A percentile compares a stretch with the other conserved stretches of the same genome.
phyloP scores from a whole-genome alignment of 2,329 filamentous ascomycete species.

The Botrytis paeoniae region DNA sequence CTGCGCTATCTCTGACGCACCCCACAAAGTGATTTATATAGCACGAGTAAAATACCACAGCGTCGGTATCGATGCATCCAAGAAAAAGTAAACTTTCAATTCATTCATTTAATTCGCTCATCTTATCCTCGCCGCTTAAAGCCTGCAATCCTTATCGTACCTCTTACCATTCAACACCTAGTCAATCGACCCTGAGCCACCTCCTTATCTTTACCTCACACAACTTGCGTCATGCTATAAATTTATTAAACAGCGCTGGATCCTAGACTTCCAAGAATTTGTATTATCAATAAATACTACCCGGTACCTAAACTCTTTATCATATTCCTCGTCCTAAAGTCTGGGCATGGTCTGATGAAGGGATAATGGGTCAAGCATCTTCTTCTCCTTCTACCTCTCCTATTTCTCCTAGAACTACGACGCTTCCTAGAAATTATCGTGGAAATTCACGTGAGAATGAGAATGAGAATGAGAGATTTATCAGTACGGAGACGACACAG shows the following conservation, averaged over 20 bases:
- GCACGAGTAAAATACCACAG: not conserved
- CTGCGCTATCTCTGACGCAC: not conserved
- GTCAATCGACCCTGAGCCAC: not conserved
- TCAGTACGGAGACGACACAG: constrained; percentile 18
- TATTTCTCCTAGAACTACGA: not conserved
- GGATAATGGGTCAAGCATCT: constrained; percentile 15
- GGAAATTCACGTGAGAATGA: not conserved
- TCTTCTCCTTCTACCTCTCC: constrained; percentile 1
- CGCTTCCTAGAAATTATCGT: not conserved
- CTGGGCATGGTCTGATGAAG: not conserved
- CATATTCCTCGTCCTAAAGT: not conserved
- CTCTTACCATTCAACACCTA: not conserved
- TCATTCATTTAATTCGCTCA: not conserved
- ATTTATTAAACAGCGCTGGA: constrained; percentile 16
- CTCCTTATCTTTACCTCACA: not conserved
- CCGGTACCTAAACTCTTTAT: not conserved
- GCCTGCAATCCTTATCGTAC: not conserved
- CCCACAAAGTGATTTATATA: not conserved
- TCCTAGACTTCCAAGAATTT: constrained; percentile 4
- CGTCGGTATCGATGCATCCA: not conserved
- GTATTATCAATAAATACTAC: constrained; percentile 16
- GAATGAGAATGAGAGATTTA: not conserved
- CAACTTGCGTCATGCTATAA: not conserved
- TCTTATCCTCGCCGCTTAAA: constrained; percentile 2
- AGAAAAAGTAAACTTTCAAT: not conserved